A percentile compares a stretch with the other conserved stretches of the same genome.
These are phyloP conservation scores for Daldinia vernicosa DNA, from an alignment of 495 filamentous ascomycete genomes.

Conservation along the genomic window DNA sequence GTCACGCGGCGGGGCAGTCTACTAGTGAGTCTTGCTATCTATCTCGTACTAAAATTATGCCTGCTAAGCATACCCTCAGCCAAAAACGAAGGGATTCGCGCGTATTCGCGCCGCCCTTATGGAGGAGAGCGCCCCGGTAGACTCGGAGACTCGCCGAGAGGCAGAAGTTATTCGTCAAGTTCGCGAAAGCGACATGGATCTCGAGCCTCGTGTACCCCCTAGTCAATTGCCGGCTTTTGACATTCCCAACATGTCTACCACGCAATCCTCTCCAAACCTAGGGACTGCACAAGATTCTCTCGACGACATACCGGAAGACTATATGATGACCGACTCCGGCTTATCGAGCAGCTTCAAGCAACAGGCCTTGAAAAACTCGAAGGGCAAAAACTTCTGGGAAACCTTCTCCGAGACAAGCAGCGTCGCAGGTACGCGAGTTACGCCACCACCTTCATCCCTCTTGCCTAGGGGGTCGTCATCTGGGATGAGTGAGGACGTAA, in stretches of 20 bases:
- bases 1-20: slow-evolving; percentile 90
- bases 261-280: slow-evolving; percentile 61
- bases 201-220: slow-evolving; percentile 51
- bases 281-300: slow-evolving; percentile 55
- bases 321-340: slow-evolving; percentile 65
- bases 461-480: slow-evolving; percentile 66
- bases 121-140: slow-evolving; percentile 87
- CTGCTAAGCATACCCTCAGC: slow-evolving; percentile 53
- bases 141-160: slow-evolving; percentile 88
- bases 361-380: slow-evolving; percentile 74
- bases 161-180: slow-evolving; percentile 95
- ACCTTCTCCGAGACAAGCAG: slow-evolving; percentile 66
- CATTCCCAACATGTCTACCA: slow-evolving; percentile 52
- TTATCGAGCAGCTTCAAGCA: slow-evolving; percentile 74
- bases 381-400: slow-evolving; percentile 82
- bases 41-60: slow-evolving; percentile 6
- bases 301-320: slow-evolving; percentile 67
- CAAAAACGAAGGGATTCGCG: slow-evolving; percentile 94
- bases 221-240: slow-evolving; percentile 29
- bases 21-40: slow-evolving; percentile 65
- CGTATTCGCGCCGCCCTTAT: slow-evolving; percentile 87
- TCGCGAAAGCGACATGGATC: slow-evolving; percentile 72
- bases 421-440: slow-evolving; percentile 66
- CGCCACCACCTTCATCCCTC: slow-evolving; percentile 68
- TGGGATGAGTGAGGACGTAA: slow-evolving; percentile 75